A percentile compares a stretch with the other conserved stretches of the same genome.
Evolutionary conservation across 2,329 filamentous ascomycete genomes (phyloP).

Genomic region (Pseudogymnoascus sp.): DNA sequence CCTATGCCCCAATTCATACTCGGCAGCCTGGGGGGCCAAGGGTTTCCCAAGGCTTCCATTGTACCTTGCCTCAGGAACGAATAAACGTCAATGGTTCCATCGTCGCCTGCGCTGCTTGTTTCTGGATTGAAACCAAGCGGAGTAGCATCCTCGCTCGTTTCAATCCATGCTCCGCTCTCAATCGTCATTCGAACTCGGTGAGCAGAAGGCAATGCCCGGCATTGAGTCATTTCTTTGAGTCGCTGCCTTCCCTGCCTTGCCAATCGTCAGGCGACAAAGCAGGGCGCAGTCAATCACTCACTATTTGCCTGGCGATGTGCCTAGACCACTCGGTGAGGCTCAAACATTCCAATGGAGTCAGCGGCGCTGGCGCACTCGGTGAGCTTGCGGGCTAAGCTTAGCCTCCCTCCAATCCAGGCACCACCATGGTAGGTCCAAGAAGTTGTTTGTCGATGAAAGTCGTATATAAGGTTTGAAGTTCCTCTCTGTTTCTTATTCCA

Average conservation of each 20-base stretch:
- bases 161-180: neutral
- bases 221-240: conserved; percentile 9
- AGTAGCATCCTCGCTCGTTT: conserved; percentile 7
- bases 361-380: neutral
- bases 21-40: neutral
- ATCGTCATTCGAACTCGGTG: conserved; percentile 1
- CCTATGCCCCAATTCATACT: conserved; percentile 8
- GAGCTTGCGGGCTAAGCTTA: neutral
- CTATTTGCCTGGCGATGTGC: conserved; percentile 1
- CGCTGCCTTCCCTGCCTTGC: conserved; percentile 8
- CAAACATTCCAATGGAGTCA: conserved; percentile 7
- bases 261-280: neutral
- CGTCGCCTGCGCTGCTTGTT: conserved; percentile 2
- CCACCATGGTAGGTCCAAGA: neutral
- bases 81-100: conserved; percentile 4
- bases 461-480: conserved; percentile 1
- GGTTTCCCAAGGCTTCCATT: conserved; percentile 6
- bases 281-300: conserved; percentile 1
- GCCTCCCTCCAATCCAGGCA: conserved; percentile 7
- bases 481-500: neutral
- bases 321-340: conserved; percentile 1
- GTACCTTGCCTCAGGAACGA: conserved; percentile 8
- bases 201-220: neutral
- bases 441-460: neutral
- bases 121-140: conserved; percentile 5